Evolutionary conservation across 495 filamentous ascomycete species (phyloP), one percentile per base, ranked within the genome.

Genomic region (Cenococcum geophilum): DNA sequence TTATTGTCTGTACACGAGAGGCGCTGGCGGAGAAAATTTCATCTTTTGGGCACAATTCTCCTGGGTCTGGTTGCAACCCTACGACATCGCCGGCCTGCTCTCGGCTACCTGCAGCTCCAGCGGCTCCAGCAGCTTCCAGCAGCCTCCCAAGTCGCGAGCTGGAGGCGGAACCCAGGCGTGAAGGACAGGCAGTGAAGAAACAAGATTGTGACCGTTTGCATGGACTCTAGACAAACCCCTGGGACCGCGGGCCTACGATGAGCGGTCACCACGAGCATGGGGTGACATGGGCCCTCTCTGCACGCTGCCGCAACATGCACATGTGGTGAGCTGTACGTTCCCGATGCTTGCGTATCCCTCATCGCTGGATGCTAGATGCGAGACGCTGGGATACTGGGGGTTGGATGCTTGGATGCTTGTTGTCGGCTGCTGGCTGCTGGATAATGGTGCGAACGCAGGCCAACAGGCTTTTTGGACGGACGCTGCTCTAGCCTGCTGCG

Each of bases 221-320:
- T 45, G 40, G 40, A 2, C 40, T 45, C 40, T 18, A 45, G 12
- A 16, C 40, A 45, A 4, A 18, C 40, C 14, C 18, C 40, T 45
- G 40, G 40, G 40, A 45, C 18, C 1, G 40, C 40, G 1, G 3
- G 40, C 12, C 11, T 4, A 45, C 40, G 27, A 45, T 45, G 40
- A 45, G 40, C 40, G 40, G 40, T 45, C 40, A 45, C 40, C 40
- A 45, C 40, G 40, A 45, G 40, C 40, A 45, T 45, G 40, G 40
- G 40, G 18, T 4, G 4, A 18, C 12, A 14, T 1, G 40, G 40
- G 3, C 40, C 18, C 4, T 14, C 1, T 45, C 40, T 45, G 40
- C 40, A 45, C 40, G 40, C 40, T 45, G 40, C 40, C 40, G 40
- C 40, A 45, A 45, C 14, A 14, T 45, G 40, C 40, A 18, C 40